Conservation (phyloP, 495 filamentous ascomycete species). For the Lindgomyces ingoldianus region DNA sequence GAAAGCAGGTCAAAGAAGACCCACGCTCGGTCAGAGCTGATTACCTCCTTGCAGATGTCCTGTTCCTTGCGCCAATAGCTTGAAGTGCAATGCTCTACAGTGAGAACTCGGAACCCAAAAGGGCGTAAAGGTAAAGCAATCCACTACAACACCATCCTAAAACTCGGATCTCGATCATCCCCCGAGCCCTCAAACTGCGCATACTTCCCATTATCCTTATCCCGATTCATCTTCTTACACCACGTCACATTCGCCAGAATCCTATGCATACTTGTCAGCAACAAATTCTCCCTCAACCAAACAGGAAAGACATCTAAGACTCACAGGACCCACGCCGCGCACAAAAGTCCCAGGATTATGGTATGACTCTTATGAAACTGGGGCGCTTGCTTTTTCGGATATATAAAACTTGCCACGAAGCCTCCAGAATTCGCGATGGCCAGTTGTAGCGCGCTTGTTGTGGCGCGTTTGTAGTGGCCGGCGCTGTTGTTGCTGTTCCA, state of each 20-base stretch:
- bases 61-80: too few species aligned
- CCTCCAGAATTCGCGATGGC: constrained; percentile 55
- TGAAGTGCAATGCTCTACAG: too few species aligned
- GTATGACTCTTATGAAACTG: constrained; percentile 55
- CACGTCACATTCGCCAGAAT: constrained; percentile 64
- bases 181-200: constrained; percentile 58
- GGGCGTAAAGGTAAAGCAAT: too few species aligned
- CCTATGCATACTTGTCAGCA: background rate
- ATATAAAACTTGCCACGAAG: constrained; percentile 59
- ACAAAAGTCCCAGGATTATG: constrained; percentile 58
- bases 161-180: constrained; percentile 67
- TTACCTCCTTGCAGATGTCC: too few species aligned
- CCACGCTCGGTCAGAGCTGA: too few species aligned
- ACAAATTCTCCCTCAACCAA: constrained; percentile 10
- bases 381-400: constrained; percentile 55
- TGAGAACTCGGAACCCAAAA: too few species aligned
- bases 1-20: too few species aligned
- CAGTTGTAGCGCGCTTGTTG: constrained; percentile 44
- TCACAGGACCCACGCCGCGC: constrained; percentile 66
- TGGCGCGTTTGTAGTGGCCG: constrained; percentile 36
- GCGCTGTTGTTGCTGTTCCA: constrained; percentile 37
- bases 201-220: constrained; percentile 65
- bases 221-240: constrained; percentile 65
- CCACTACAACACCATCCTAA: constrained; percentile 61
- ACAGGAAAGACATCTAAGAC: constrained; percentile 35